Percentiles rank a stretch among this genome's conserved stretches.
These are phyloP conservation scores for Boletus huronensis DNA, from an alignment of 768 basidiomycete genomes.

Conservation along the genomic window DNA sequence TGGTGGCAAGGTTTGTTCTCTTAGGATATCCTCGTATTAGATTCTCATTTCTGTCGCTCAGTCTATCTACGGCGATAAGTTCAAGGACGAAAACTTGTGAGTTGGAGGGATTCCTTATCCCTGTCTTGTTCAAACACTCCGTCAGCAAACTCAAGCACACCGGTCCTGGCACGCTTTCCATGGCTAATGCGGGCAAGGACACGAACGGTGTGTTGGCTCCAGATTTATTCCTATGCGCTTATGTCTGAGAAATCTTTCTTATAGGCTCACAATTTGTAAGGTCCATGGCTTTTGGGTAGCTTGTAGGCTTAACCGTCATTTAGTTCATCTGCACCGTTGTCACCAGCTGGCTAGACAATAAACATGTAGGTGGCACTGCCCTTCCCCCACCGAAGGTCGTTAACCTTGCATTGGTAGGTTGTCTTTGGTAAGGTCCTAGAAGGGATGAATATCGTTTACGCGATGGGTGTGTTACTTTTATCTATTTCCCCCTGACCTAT, in stretches of 20 bases:
- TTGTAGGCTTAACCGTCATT: neutral
- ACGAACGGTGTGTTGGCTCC: constrained; percentile 69
- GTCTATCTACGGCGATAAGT: constrained; percentile 90
- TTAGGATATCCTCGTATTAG: neutral
- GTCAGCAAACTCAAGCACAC: constrained; percentile 93
- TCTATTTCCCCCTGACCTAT: neutral
- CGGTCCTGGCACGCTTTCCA: constrained; percentile 80
- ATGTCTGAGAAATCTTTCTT: constrained; percentile 2
- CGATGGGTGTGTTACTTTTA: constrained; percentile 56
- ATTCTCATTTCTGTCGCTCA: constrained; percentile 23
- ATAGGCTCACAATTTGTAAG: constrained; percentile 85
- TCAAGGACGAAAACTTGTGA: constrained; percentile 96
- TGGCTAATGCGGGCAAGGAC: constrained; percentile 92
- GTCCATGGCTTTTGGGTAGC: neutral
- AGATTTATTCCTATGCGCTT: neutral
- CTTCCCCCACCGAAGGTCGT: neutral
- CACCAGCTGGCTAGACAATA: constrained; percentile 89
- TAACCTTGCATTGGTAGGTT: constrained; percentile 48
- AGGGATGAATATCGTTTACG: constrained; percentile 81
- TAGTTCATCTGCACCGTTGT: constrained; percentile 90
- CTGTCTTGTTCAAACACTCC: neutral
- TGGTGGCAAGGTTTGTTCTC: constrained; percentile 70
- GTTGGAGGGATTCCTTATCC: constrained; percentile 17
- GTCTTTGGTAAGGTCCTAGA: constrained; percentile 92
- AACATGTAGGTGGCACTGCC: constrained; percentile 54